phyloP scores from a whole-genome alignment of 2,329 filamentous ascomycete species.

The Chaetomiaceae sp. region DNA sequence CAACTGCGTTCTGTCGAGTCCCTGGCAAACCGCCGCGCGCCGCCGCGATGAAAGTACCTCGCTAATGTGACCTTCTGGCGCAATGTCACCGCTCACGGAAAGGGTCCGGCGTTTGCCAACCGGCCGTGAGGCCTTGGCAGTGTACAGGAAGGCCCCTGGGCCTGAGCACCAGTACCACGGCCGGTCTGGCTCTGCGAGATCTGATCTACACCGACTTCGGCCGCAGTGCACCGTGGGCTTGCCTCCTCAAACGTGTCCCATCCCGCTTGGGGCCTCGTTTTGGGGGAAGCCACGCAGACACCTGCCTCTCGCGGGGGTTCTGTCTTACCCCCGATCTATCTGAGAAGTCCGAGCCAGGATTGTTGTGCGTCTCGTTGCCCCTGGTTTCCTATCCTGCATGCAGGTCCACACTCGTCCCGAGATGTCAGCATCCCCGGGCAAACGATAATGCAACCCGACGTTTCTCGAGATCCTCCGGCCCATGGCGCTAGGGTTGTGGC shows the following conservation, averaged over 20 bases:
- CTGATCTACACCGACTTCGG: background rate
- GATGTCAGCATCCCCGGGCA: too few species aligned
- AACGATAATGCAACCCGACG: too few species aligned
- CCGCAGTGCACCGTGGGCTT: background rate
- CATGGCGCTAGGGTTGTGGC: background rate
- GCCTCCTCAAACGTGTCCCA: background rate
- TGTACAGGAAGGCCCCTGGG: too few species aligned
- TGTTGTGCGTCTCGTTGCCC: background rate
- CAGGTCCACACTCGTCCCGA: background rate
- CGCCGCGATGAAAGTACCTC: too few species aligned
- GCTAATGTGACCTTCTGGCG: too few species aligned
- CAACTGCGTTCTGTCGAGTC: too few species aligned
- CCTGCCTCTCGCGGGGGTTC: background rate
- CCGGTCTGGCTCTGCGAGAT: background rate
- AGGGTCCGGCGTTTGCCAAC: too few species aligned
- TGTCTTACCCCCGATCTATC: background rate
- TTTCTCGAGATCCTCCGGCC: too few species aligned
- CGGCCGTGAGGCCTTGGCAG: background rate
- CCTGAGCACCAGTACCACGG: too few species aligned
- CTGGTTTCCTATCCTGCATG: background rate
- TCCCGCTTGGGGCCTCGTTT: background rate
- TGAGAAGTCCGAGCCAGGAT: background rate
- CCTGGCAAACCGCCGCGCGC: too few species aligned
- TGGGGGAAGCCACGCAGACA: background rate
- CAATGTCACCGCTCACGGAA: too few species aligned